Percentiles rank a stretch among this genome's conserved stretches.
phyloP scores from a whole-genome alignment of 1,284 basidiomycete species.

The Gymnopus androsaceus region DNA sequence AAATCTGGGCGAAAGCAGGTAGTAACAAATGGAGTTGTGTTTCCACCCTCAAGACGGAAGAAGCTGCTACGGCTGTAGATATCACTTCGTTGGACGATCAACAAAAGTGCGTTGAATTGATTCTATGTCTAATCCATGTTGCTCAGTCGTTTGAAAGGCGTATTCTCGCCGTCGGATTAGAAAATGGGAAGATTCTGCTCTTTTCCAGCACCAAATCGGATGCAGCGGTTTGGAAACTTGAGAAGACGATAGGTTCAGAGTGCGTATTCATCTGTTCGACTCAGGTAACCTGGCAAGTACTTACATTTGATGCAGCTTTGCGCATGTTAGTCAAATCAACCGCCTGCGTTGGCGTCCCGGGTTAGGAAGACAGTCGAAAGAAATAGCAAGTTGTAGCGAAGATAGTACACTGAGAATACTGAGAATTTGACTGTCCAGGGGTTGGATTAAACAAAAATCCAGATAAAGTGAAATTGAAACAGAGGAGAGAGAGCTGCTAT shows the following conservation, averaged over 20 bases:
- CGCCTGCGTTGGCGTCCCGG: slow-evolving; percentile 57
- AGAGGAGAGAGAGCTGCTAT: slow-evolving; percentile 59
- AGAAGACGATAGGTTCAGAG: slow-evolving; percentile 50
- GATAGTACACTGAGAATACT: slow-evolving; percentile 80
- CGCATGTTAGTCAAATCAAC: slow-evolving; percentile 71
- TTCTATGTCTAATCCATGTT: slow-evolving; percentile 8
- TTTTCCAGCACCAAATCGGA: slow-evolving; percentile 50
- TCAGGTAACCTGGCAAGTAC: not conserved
- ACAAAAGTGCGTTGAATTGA: slow-evolving; percentile 39
- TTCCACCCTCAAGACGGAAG: slow-evolving; percentile 58
- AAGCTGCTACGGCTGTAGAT: slow-evolving; percentile 74
- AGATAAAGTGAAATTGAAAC: slow-evolving; percentile 43
- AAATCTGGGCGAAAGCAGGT: slow-evolving; percentile 57
- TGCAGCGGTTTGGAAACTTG: slow-evolving; percentile 39
- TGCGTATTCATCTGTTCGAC: slow-evolving; percentile 34
- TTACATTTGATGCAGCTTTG: slow-evolving; percentile 42
- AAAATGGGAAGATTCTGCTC: slow-evolving; percentile 67
- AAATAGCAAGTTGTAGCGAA: slow-evolving; percentile 64
- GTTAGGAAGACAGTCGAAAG: slow-evolving; percentile 22
- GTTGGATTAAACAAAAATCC: slow-evolving; percentile 29
- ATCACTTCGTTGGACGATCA: slow-evolving; percentile 47
- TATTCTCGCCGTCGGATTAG: slow-evolving; percentile 68
- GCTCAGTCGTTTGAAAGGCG: slow-evolving; percentile 40
- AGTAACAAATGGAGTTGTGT: slow-evolving; percentile 50
- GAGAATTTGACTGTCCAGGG: slow-evolving; percentile 57